A percentile compares a stretch with the other conserved stretches of the same genome.
phyloP scores from a whole-genome alignment of 306 rosid species.

The Arachis hypogaea region DNA sequence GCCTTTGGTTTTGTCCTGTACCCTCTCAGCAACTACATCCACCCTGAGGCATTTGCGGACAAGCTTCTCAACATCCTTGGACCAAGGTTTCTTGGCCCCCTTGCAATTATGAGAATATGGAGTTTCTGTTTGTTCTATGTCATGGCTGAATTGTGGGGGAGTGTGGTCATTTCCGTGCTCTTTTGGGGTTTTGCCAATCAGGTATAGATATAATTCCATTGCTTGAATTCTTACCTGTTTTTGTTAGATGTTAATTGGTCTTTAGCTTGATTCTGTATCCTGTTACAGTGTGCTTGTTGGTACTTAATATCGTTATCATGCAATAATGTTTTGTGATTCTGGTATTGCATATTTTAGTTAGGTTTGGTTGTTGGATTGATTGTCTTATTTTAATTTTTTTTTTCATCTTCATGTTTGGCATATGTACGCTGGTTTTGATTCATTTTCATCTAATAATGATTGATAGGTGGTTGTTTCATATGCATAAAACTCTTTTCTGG shows the following conservation, averaged over 20 bases:
- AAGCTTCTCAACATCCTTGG: conserved; percentile 86
- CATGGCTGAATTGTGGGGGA: conserved; percentile 99
- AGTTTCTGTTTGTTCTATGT: conserved; percentile 98
- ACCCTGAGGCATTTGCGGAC: conserved; percentile 89
- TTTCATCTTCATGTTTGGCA: conserved; percentile 1
- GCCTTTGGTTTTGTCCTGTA: conserved; percentile 89
- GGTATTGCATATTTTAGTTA: conserved; percentile 24
- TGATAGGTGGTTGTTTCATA: conserved; percentile 4
- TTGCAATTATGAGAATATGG: conserved; percentile 98
- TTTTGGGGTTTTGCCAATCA: conserved; percentile 99
- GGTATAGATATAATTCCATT: conserved; percentile 50
- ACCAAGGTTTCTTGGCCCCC: conserved; percentile 92
- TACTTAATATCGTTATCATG: background rate
- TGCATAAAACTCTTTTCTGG: background rate
- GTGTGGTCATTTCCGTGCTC: conserved; percentile 90
- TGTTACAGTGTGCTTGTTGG: background rate
- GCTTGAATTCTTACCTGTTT: conserved; percentile 6
- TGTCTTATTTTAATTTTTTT: background rate
- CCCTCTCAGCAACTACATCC: conserved; percentile 83
- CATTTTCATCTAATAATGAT: conserved; percentile 20
- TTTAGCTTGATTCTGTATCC: background rate
- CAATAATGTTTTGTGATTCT: conserved; percentile 15
- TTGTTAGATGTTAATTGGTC: conserved; percentile 1
- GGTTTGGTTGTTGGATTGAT: conserved; percentile 25
- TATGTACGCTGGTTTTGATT: conserved; percentile 2